Evolutionary conservation across 2,329 filamentous ascomycete species (phyloP).

Genomic region (Rhytidhysteron rufulum): DNA sequence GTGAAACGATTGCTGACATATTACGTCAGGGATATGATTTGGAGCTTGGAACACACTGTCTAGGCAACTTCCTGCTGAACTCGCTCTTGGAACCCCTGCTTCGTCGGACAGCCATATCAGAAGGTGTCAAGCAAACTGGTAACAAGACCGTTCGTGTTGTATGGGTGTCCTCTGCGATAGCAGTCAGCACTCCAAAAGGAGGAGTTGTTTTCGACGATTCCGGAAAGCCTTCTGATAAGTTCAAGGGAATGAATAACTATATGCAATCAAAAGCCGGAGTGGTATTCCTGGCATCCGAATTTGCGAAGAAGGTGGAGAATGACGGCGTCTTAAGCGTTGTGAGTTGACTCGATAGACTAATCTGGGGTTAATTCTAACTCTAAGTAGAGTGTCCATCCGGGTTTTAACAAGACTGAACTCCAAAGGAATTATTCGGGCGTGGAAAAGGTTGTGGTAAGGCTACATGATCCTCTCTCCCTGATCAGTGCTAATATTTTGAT

Average conservation of each 20-base stretch:
- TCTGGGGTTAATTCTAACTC: slow-evolving; percentile 6
- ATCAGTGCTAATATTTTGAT: background rate
- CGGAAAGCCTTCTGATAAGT: slow-evolving; percentile 5
- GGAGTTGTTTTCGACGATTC: background rate
- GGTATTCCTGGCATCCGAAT: slow-evolving; percentile 9
- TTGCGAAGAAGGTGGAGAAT: slow-evolving; percentile 1
- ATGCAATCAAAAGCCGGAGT: slow-evolving; percentile 10
- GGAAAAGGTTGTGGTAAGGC: slow-evolving; percentile 4
- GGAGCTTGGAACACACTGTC: slow-evolving; percentile 29
- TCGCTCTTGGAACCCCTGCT: slow-evolving; percentile 26
- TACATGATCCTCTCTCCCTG: background rate
- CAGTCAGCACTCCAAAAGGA: background rate
- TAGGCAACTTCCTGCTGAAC: slow-evolving; percentile 33
- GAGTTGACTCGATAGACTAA: slow-evolving; percentile 4
- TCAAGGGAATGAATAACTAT: slow-evolving; percentile 14
- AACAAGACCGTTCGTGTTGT: slow-evolving; percentile 1
- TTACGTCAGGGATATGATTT: slow-evolving; percentile 31
- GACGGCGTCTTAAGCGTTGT: slow-evolving; percentile 5
- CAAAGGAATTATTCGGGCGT: slow-evolving; percentile 8
- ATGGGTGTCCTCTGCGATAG: background rate
- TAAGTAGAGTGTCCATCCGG: slow-evolving; percentile 12
- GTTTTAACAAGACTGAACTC: slow-evolving; percentile 10
- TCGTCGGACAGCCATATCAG: slow-evolving; percentile 14
- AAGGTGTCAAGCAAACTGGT: background rate
- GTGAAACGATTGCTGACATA: too few species aligned